Evolutionary conservation across 2,329 filamentous ascomycete genomes (phyloP), one percentile per base, ranked within the genome.

Genomic region (Penicillium sp.): DNA sequence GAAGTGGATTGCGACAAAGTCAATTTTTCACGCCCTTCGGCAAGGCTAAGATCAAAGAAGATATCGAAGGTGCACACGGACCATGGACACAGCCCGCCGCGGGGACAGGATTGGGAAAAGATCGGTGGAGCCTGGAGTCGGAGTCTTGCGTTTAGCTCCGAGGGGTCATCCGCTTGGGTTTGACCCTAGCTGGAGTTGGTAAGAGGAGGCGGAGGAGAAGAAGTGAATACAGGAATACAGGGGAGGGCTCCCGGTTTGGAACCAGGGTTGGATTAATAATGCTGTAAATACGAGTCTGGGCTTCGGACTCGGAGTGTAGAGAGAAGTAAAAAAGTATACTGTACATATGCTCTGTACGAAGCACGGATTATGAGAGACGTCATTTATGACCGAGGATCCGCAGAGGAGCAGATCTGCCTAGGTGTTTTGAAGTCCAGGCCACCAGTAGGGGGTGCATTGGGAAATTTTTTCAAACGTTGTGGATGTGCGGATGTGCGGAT

Each of bases 101-200:
- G 66, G 66, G 65, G 65, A 67, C 52, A 54, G 34, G 62, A 67
- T 61, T 60, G 37, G 66, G 67, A 63, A 66, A 62, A 26, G 63
- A 65, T 63, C 60, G 53, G 52, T 63, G 59, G 61, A 45, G 47
- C 54, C 31, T 14, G 21, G 5, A 45, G 28, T 45, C 42, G 42
- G 42, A 45, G 26, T 14, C 16, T 11, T 21, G 42, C 21, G 11
- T 28, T 29, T 43, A 45, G 28, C 36, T 48, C 53, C 31, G 39
- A 52, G 44, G 24, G 33, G 26, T 45, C 42, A 45, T 31, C 18
- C 28, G 42, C 42, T 16, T 5, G 21, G 21, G 8, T 42, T 42
- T 45, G 24, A 31, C 28, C 28, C 9, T 45, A 40, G 21, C 37
- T 21, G 18, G 19, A 24, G 37, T 40, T 40, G 37, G 37, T 33